These are phyloP conservation scores for Neurospora discreta DNA, from an alignment of 495 filamentous ascomycete genomes.

Conservation along the genomic window DNA sequence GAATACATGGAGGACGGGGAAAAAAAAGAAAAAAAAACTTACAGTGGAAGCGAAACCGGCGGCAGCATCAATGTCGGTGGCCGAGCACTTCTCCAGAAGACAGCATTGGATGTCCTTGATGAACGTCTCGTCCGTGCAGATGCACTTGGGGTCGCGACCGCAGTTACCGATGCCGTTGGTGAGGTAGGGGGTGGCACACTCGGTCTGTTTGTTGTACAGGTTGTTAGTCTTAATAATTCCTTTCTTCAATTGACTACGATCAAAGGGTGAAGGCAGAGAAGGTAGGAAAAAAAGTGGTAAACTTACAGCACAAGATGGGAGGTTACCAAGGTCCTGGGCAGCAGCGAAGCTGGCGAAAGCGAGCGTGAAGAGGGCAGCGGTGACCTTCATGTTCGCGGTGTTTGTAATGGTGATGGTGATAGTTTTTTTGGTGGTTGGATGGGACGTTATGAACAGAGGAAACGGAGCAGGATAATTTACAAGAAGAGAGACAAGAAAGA, in stretches of 20 bases:
- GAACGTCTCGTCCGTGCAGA: constrained; percentile 51
- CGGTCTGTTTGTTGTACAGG: constrained; percentile 35
- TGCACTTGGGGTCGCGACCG: constrained; percentile 50
- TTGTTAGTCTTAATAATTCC: neutral
- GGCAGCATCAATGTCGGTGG: constrained; percentile 29
- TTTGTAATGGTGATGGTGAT: neutral
- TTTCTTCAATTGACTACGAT: neutral
- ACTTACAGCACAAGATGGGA: constrained; percentile 48
- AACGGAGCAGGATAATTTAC: neutral
- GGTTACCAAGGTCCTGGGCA: constrained; percentile 29
- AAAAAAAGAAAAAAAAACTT: no score
- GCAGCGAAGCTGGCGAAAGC: constrained; percentile 20
- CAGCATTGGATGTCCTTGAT: constrained; percentile 57
- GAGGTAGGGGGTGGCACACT: constrained; percentile 42
- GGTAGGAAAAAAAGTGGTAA: neutral
- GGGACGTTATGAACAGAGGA: neutral
- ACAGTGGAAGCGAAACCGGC: constrained; percentile 21
- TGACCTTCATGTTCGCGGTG: constrained; percentile 27
- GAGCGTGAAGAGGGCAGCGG: constrained; percentile 19
- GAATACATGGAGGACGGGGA: no score
- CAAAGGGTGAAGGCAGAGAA: constrained; percentile 3
- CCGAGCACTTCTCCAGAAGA: constrained; percentile 42
- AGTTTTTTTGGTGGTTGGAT: neutral
- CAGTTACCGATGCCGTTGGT: constrained; percentile 40
- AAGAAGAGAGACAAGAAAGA: constrained; percentile 1